Conservation (phyloP, 1,284 basidiomycete species). For the Pyrrhoderma lamaoense region DNA sequence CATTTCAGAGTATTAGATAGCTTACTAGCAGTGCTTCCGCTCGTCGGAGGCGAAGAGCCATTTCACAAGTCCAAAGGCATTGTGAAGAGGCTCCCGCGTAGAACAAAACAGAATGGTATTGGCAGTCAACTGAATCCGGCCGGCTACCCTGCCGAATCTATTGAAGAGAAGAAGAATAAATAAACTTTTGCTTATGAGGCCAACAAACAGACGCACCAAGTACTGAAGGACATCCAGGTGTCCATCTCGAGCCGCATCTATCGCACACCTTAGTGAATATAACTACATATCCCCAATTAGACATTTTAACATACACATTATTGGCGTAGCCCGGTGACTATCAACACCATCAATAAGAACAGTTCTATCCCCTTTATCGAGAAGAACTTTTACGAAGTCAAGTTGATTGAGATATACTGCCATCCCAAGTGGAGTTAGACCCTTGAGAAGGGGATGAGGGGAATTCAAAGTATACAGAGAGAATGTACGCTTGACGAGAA, state of each 20-base stretch:
- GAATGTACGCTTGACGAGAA: constrained; percentile 46
- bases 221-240: constrained; percentile 51
- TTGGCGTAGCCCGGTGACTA: constrained; percentile 59
- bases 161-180: constrained; percentile 19
- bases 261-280: no score
- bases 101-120: constrained; percentile 61
- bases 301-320: constrained; percentile 76
- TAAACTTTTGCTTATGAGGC: constrained; percentile 12
- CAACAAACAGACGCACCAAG: constrained; percentile 58
- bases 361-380: constrained; percentile 49
- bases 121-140: constrained; percentile 60
- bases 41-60: constrained; percentile 50
- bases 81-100: constrained; percentile 53
- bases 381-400: constrained; percentile 46
- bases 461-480: constrained; percentile 64
- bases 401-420: constrained; percentile 65
- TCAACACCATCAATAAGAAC: constrained; percentile 68
- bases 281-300: no score
- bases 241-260: constrained; percentile 69
- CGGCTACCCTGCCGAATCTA: constrained; percentile 60
- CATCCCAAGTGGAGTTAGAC: constrained; percentile 66
- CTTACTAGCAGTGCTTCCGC: constrained; percentile 49
- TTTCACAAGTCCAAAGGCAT: constrained; percentile 62
- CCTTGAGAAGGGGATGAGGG: constrained; percentile 54
- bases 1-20: constrained; percentile 1